Evolutionary conservation across 2,329 filamentous ascomycete species (phyloP).

Genomic region (Xylariaceae sp.): DNA sequence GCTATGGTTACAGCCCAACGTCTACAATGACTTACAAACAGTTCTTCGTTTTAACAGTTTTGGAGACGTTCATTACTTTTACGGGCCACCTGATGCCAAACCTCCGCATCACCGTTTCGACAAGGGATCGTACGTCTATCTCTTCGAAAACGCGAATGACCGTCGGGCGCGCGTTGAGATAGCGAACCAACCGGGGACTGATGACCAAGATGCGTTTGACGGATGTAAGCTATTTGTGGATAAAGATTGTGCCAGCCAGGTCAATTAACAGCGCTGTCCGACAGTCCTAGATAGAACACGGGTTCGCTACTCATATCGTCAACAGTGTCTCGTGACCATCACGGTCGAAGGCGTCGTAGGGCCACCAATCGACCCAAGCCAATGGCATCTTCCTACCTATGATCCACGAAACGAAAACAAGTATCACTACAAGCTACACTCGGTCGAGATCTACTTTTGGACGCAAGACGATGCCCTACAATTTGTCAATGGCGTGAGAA

Average conservation of each 20-base stretch:
- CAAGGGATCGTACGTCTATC: slow-evolving; percentile 75
- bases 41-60: slow-evolving; percentile 50
- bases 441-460: slow-evolving; percentile 78
- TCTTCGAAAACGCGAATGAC: slow-evolving; percentile 70
- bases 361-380: slow-evolving; percentile 41
- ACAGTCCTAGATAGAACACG: slow-evolving; percentile 64
- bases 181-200: slow-evolving; percentile 70
- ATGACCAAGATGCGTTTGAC: slow-evolving; percentile 76
- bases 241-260: background rate
- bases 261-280: slow-evolving; percentile 4
- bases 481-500: slow-evolving; percentile 66
- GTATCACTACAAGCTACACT: slow-evolving; percentile 76
- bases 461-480: slow-evolving; percentile 67
- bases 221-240: slow-evolving; percentile 57
- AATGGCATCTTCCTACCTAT: slow-evolving; percentile 75
- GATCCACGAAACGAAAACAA: slow-evolving; percentile 72
- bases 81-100: slow-evolving; percentile 62
- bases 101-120: slow-evolving; percentile 80
- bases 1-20: background rate
- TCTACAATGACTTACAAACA: slow-evolving; percentile 24
- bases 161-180: slow-evolving; percentile 70
- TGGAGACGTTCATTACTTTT: slow-evolving; percentile 77
- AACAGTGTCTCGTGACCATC: slow-evolving; percentile 68
- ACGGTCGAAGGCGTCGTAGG: slow-evolving; percentile 53
- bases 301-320: slow-evolving; percentile 70